phyloP scores from a whole-genome alignment of 352 stramenopile genomes.

The Pythium guiyangense region DNA sequence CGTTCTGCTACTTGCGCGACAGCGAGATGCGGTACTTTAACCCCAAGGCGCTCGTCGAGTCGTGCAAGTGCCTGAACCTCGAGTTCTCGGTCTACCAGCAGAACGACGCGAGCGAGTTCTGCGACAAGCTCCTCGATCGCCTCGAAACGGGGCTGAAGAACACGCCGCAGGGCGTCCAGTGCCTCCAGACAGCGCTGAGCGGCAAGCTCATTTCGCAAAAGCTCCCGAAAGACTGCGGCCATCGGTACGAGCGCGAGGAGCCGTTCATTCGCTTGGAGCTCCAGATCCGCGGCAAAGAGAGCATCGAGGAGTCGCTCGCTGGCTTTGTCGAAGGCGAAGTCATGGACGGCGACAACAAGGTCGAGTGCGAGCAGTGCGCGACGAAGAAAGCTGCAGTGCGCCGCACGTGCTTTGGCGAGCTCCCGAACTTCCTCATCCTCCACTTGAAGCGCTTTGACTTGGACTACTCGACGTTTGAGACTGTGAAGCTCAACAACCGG shows the following conservation, averaged over 20 bases:
- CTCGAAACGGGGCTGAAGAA: constrained; percentile 95
- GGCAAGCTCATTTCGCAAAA: constrained; percentile 88
- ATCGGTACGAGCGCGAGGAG: constrained; percentile 95
- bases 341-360: constrained; percentile 99
- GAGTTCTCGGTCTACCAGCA: constrained; percentile 97
- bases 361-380: constrained; percentile 96
- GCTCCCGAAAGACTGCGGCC: constrained; percentile 84
- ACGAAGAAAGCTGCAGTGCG: constrained; percentile 97
- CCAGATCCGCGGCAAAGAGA: constrained; percentile 97
- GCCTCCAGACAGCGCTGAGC: constrained; percentile 67
- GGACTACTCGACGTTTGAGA: constrained; percentile 99
- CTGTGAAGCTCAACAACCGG: constrained; percentile 98
- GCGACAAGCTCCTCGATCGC: constrained; percentile 98
- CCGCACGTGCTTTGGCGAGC: constrained; percentile 91
- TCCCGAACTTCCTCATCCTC: constrained; percentile 97
- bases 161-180: constrained; percentile 76
- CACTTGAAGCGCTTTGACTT: constrained; percentile 99
- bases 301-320: constrained; percentile 96
- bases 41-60: constrained; percentile 86
- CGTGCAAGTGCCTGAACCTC: constrained; percentile 86
- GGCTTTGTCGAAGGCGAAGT: constrained; percentile 98
- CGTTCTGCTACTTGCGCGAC: constrained; percentile 86
- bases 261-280: constrained; percentile 97
- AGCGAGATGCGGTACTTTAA: constrained; percentile 86
- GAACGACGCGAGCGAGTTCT: constrained; percentile 99